Base-by-base conservation (phyloP, 495 filamentous ascomycete species). In the Penicillium crystallinum region DNA sequence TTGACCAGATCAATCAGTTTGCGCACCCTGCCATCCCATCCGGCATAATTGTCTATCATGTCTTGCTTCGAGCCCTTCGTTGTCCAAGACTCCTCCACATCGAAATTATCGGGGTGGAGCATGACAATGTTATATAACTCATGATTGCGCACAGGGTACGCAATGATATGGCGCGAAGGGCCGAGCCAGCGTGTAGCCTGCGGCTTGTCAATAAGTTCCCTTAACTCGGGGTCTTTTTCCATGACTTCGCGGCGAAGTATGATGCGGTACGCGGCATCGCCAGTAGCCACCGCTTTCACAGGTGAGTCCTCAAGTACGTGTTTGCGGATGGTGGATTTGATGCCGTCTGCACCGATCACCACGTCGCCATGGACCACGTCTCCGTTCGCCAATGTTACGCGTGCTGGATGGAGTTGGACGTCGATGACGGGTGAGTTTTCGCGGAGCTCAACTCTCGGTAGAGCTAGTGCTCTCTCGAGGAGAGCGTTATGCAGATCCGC, bases 241-340 rank as follows among this genome's bases (percentile, higher is more conserved):
- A 77, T 71, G 14, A 61, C 46, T 19, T 63, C 59, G 30, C 66
- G 63, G 0, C 71, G 63, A 2, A 77, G 54, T 38, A 75, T 60
- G 4, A 77, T 73, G 6, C 73, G 64, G 49, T 75, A 79, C 6
- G 74, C 75, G 2, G 73, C 70, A 49, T 79, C 73, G 23, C 72
- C 69, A 0, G 73, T 75, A 1, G 73, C 46, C 9, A 69, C 58
- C 9, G 70, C 64, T 21, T 65, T 59, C 21, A 69, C 55, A 1
- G 50, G 45, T 4, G 57, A 29, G 23, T 69, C 66, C 6, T 61
- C 52, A 33, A 72, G 56, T 4, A 70, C 48, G 15, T 67, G 56
- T 30, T 53, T 54, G 7, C 75, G 66, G 18, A 77, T 50, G 1
- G 52, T 58, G 7, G 75, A 77, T 40, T 73, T 77, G 53, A 77